Conservation (phyloP, 371 early-diverging fungal species). For the Chytridium lagenaria region DNA sequence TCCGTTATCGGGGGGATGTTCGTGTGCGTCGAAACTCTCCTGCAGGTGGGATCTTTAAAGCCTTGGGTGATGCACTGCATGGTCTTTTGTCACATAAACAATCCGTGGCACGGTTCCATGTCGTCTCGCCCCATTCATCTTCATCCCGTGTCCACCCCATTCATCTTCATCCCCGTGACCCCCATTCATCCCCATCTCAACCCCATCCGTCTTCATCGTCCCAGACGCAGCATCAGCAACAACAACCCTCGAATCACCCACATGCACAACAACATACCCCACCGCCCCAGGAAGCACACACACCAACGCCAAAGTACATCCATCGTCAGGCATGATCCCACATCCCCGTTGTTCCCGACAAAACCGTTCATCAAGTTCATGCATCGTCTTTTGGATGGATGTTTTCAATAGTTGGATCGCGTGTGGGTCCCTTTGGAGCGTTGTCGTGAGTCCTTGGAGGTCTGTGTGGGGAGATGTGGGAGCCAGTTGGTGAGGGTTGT, state of each 20-base stretch:
- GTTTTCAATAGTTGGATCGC: neutral
- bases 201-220: too few species aligned
- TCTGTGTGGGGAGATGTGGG: neutral
- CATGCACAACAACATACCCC: conserved; percentile 29
- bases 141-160: neutral
- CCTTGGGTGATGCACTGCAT: conserved; percentile 28
- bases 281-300: conserved; percentile 20
- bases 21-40: conserved; percentile 22
- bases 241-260: conserved; percentile 40
- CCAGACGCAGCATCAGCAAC: too few species aligned
- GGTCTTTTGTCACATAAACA: conserved; percentile 27
- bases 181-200: too few species aligned
- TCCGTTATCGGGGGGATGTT: neutral
- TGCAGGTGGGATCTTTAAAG: neutral
- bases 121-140: neutral
- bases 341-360: conserved; percentile 9
- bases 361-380: conserved; percentile 31
- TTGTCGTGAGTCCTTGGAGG: neutral
- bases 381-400: neutral
- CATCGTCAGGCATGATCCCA: conserved; percentile 23
- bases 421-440: neutral
- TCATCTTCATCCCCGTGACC: neutral
- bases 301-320: conserved; percentile 20
- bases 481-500: neutral
- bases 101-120: neutral